Conservation (phyloP, 2,329 filamentous ascomycete genomes). For the Fusarium nelsonii region DNA sequence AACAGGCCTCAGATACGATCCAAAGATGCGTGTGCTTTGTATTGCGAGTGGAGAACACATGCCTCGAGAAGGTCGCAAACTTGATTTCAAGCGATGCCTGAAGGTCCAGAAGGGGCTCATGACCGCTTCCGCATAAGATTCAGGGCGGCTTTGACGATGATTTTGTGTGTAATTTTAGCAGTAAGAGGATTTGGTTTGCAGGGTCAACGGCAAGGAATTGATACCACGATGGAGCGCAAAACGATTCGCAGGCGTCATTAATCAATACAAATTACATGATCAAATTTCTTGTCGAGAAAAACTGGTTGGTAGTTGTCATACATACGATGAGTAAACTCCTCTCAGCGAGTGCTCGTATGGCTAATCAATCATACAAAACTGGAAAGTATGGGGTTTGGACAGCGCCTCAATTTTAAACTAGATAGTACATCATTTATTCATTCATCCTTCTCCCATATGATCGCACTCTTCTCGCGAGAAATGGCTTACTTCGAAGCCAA, state of each 20-base stretch:
- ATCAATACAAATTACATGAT: background rate
- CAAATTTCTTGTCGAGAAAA: background rate
- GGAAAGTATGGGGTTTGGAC: background rate
- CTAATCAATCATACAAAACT: background rate
- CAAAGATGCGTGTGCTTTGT: conserved; percentile 91
- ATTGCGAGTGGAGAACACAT: conserved; percentile 90
- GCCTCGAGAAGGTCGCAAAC: conserved; percentile 64
- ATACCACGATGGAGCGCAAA: conserved; percentile 14
- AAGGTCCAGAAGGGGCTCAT: conserved; percentile 57
- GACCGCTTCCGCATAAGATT: conserved; percentile 48
- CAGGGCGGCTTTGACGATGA: background rate
- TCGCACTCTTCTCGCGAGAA: conserved; percentile 21
- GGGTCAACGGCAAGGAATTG: conserved; percentile 23
- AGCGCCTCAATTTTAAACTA: conserved; percentile 12
- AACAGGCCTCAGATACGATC: conserved; percentile 85
- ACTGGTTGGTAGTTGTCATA: background rate
- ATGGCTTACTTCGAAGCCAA: conserved; percentile 24
- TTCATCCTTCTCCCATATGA: conserved; percentile 38
- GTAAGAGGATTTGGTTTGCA: background rate
- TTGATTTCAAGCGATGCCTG: conserved; percentile 64
- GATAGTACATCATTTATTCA: conserved; percentile 49
- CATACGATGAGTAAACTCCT: background rate
- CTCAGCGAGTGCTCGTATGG: background rate
- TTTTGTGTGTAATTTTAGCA: conserved; percentile 5
- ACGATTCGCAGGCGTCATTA: background rate